These are phyloP conservation scores for Hypomyces perniciosus DNA, from an alignment of 2,329 filamentous ascomycete genomes.

Conservation along the genomic window DNA sequence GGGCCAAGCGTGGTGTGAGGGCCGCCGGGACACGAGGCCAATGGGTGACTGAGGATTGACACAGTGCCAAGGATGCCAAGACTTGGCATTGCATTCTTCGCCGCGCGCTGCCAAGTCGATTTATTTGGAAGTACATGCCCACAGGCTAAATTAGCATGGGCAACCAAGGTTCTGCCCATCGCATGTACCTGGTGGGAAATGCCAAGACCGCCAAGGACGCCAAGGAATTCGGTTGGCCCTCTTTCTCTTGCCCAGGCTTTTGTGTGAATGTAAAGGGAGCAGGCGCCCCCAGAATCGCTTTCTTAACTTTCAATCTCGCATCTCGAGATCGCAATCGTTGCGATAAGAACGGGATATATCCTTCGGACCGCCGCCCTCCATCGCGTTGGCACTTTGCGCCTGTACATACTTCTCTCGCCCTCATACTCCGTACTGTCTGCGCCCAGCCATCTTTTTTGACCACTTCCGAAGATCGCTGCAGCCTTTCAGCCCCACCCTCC, in stretches of 20 bases:
- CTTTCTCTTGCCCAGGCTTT: constrained; percentile 28
- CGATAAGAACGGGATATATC: neutral
- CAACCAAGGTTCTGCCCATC: constrained; percentile 12
- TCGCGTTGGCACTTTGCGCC: constrained; percentile 8
- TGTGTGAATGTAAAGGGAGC: constrained; percentile 32
- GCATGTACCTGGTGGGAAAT: constrained; percentile 13
- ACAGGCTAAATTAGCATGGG: too few species aligned
- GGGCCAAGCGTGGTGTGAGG: constrained; percentile 18
- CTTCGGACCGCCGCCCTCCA: neutral
- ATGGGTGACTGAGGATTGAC: constrained; percentile 26
- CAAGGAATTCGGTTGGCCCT: constrained; percentile 34
- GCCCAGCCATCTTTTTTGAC: constrained; percentile 9
- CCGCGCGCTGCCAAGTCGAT: constrained; percentile 14
- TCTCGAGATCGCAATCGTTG: neutral
- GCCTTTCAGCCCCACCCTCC: constrained; percentile 7
- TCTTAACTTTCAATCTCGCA: constrained; percentile 3
- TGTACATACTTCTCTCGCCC: constrained; percentile 2
- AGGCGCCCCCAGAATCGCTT: constrained; percentile 8
- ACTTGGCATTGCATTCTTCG: constrained; percentile 29
- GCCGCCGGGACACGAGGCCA: constrained; percentile 19
- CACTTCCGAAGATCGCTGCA: constrained; percentile 5
- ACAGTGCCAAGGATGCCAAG: constrained; percentile 35
- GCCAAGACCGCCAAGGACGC: constrained; percentile 31
- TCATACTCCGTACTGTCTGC: neutral
- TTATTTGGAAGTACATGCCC: too few species aligned